Base-by-base conservation (phyloP, 352 stramenopile species). In the Globisporangium spiculum region DNA sequence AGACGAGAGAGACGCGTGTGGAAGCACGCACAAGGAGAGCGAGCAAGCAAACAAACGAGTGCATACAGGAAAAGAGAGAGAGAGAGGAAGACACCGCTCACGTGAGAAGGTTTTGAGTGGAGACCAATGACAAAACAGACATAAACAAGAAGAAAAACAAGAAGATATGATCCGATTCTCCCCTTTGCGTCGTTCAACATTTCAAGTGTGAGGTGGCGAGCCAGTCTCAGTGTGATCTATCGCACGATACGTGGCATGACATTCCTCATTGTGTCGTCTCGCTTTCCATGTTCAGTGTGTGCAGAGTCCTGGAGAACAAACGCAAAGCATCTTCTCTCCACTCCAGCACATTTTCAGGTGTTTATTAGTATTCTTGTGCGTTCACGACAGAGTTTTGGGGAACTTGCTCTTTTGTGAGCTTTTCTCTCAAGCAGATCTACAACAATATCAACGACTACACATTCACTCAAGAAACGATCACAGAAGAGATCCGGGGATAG, bases 141-240 rank as follows among this genome's bases (percentile, higher is more conserved):
- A 61, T 61, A 61, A 61, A 61, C 55, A 61, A 10, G 20, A 61
- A 61, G 55, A 61, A 61, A 60, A 60, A 41, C 16, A 41, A 59
- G 26, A 41, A 32, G 8, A 32, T 60, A 60, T 60, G 27, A 60
- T 22, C 27, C 54, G 18, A 60, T 22, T 26, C 54, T 12, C 53
- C 44, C 8, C 44, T n/a, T 9, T 20, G 18, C 44, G 44, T 52
- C 44, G 44, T n/a, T 52, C 44, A 24, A 12, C 20, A 20, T 10
- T 52, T 22, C 44, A 10, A 52, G 44, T 52, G 18, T 52, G 44
- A 10, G 5, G 18, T 24, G 44, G 5, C 44, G 18, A 24, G 9
- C 18, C 18, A 50, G 44, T 20, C 16, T 50, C 30, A 32, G 30
- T 32, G 30, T 32, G 30, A 38, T 38, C 2, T 5, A 38, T 38